These are phyloP conservation scores for Xylaria sp. DNA, from an alignment of 2,329 filamentous ascomycete species.

Conservation along the genomic window DNA sequence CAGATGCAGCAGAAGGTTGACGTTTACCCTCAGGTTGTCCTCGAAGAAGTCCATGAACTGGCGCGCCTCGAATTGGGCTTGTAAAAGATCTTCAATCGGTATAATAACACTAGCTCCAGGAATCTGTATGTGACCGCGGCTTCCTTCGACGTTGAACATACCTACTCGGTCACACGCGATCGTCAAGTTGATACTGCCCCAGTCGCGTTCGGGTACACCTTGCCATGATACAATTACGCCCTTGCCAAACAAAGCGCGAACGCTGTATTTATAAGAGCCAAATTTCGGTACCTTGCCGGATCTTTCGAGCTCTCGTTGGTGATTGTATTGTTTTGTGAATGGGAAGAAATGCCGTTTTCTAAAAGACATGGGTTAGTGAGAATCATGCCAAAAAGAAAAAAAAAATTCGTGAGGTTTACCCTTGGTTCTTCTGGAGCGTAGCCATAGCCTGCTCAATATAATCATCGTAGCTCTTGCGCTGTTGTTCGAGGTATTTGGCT, in stretches of 20 bases:
- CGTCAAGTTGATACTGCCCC: slow-evolving; percentile 91
- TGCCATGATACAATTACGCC: slow-evolving; percentile 93
- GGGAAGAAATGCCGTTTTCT: slow-evolving; percentile 59
- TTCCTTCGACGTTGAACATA: slow-evolving; percentile 90
- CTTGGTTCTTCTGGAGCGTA: slow-evolving; percentile 95
- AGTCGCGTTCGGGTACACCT: slow-evolving; percentile 81
- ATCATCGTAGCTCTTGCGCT: slow-evolving; percentile 97
- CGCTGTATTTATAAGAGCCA: slow-evolving; percentile 96
- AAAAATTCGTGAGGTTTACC: slow-evolving; percentile 55
- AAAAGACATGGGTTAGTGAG: not conserved
- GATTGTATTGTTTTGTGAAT: slow-evolving; percentile 98
- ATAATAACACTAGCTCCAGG: slow-evolving; percentile 89
- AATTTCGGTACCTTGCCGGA: slow-evolving; percentile 95
- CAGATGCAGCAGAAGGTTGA: slow-evolving; percentile 94
- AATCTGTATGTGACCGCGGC: slow-evolving; percentile 91
- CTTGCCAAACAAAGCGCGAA: slow-evolving; percentile 86
- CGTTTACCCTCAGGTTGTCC: slow-evolving; percentile 83
- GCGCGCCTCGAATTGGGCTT: slow-evolving; percentile 96
- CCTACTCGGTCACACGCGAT: slow-evolving; percentile 94
- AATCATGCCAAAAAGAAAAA: not conserved
- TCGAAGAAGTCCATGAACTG: slow-evolving; percentile 97
- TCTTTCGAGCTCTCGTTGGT: slow-evolving; percentile 92
- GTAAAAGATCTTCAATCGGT: slow-evolving; percentile 88
- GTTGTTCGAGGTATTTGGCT: slow-evolving; percentile 89
- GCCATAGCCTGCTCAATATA: slow-evolving; percentile 99